Evolutionary conservation across 140 eudicot species (phyloP), one percentile per base, ranked within the genome.

Genomic region (Stevia rebaudiana): DNA sequence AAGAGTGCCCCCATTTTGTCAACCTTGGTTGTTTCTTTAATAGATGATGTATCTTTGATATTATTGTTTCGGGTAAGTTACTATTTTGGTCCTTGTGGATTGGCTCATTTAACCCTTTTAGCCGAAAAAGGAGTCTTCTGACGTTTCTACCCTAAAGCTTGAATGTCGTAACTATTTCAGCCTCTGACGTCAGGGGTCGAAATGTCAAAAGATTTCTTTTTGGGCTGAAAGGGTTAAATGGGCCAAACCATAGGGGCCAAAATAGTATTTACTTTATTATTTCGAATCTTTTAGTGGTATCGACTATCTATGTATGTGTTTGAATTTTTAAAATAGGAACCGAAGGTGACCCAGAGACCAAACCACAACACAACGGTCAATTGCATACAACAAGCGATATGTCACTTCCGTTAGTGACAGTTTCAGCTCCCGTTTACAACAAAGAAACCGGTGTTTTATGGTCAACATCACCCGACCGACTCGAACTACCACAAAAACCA

Each of bases 381-480:
- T 55, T 78, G 61, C 60, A 75, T 73, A 59, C 85, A 0, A 84
- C 79, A 65, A 80, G 83, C 7, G 88, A 80, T n/a, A 75, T 63
- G 71, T 61, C 81, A 41, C 95, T 91, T 21, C 94, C 96, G 17
- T 81, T 83, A 11, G 95, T 83, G 44, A 79, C 89, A 0, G 85
- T 87, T 33, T 80, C 96, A 3, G 77, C 95, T 17, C 76, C 84
- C 0, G 81, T 62, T 28, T 87, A 79, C 77, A 71, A 57, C 69
- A 85, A 82, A 78, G 94, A 83, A 42, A 85, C 79, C 54, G 88
- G 95, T 17, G 86, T 82, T 35, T 77, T 87, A 41, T 90, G 94
- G 95, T 71, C 92, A 4, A 76, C 90, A 5, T 90, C 97, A 59
- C 97, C 97, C 15, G 94, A 86, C 77, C 81, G 82, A 59, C 80